These are phyloP conservation scores for Chlamydomonas sphaeroides DNA, from an alignment of 139 green algal species.

Conservation along the genomic window DNA sequence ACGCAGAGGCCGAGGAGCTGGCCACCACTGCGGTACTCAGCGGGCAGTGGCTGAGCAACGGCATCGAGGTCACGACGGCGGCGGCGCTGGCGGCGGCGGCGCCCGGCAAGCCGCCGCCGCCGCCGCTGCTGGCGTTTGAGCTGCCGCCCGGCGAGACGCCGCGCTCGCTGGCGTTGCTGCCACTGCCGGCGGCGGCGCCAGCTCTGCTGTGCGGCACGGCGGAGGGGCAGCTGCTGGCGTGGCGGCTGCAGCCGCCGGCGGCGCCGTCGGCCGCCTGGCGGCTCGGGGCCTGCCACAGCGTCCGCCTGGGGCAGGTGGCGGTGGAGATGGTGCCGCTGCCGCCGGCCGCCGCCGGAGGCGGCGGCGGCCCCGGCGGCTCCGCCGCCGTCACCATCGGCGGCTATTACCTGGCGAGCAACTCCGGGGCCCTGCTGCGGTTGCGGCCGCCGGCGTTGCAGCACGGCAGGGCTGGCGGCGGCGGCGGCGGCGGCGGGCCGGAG, in stretches of 20 bases:
- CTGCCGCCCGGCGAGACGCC: conserved; percentile 20
- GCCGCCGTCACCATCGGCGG: no score
- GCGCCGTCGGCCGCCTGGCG: background rate
- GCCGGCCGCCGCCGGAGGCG: background rate
- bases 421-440: conserved; percentile 6
- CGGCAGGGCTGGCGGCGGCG: background rate
- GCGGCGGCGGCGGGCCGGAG: background rate
- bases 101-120: no score
- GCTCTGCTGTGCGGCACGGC: conserved; percentile 26
- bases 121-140: conserved; percentile 6
- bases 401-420: conserved; percentile 18
- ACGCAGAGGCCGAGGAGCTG: background rate
- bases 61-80: background rate
- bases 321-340: conserved; percentile 30
- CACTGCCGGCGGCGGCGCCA: background rate
- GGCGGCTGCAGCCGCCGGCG: background rate
- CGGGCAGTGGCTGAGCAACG: conserved; percentile 36
- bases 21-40: background rate
- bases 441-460: background rate
- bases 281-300: background rate
- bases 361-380: no score
- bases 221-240: conserved; percentile 23
- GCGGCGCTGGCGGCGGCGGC: background rate
- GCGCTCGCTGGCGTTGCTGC: conserved; percentile 27
- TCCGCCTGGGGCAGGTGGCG: conserved; percentile 38